phyloP scores from a whole-genome alignment of 805 yeast genomes.

The Ogataea neopini region DNA sequence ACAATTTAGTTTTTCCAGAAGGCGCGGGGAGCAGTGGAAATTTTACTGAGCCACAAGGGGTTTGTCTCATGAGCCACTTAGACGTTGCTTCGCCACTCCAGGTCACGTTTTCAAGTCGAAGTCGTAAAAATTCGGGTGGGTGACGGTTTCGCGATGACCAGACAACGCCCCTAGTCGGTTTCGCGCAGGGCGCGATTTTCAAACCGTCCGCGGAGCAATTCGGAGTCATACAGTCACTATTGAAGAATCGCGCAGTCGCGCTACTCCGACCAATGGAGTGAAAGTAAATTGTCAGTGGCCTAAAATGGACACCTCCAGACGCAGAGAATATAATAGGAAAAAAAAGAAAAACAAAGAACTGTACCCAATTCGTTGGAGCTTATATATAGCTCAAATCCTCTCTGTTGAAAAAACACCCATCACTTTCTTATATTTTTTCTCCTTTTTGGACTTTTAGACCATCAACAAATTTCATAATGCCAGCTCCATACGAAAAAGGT shows the following conservation, averaged over 20 bases:
- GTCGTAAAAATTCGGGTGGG: neutral
- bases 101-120: neutral
- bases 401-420: neutral
- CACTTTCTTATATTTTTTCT: neutral
- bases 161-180: no score
- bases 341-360: slow-evolving; percentile 9
- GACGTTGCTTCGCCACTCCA: neutral
- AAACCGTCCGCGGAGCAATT: neutral
- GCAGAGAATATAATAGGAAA: slow-evolving; percentile 9
- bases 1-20: neutral
- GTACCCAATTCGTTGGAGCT: slow-evolving; percentile 4
- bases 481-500: slow-evolving; percentile 50
- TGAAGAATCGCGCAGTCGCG: neutral
- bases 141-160: neutral
- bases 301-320: slow-evolving; percentile 9
- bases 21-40: neutral
- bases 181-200: neutral
- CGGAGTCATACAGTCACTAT: neutral
- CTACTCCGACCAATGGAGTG: slow-evolving; percentile 11
- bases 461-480: slow-evolving; percentile 31
- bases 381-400: slow-evolving; percentile 7
- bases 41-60: neutral
- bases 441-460: neutral
- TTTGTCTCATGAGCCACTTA: neutral
- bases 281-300: slow-evolving; percentile 18